Base-by-base conservation (phyloP, 148 eudicot species). In the Cornus controversa region DNA sequence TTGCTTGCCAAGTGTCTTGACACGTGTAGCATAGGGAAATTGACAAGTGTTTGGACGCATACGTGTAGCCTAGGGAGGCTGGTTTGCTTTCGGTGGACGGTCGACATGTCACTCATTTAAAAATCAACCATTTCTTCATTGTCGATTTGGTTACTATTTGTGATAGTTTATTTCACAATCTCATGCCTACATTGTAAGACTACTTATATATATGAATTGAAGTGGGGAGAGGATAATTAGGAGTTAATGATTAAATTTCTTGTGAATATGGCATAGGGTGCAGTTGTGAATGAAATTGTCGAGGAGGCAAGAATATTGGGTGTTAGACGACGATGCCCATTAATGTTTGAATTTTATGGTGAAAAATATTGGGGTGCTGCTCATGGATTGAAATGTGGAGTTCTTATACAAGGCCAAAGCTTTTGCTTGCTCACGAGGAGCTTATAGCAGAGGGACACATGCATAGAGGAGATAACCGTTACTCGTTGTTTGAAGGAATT, bases 401-500 rank as follows among this genome's bases (percentile, higher is more conserved):
- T 90, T 77, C 80, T 72, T 90, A 69, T 86, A 90, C 68, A 78
- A 81, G 67, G 93, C 93, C 31, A 92, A 92, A 77, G 93, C 96
- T 25, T 92, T 92, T 76, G 89, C 86, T 15, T 81, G 84, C 85
- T 57, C 82, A 75, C 57, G 79, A 66, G 78, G 79, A 66, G 78
- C 90, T 90, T 14, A 86, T 92, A 70, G 74, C 92, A 16, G 76
- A 75, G 9, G 90, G 91, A 72, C 73, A 84, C 16, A 89, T 92
- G 91, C 88, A 90, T 70, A 84, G 86, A 63, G 92, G 97, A 53
- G 92, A 90, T 68, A 70, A 75, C 67, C 87, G 88, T 10, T 89
- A 85, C 82, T 92, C 94, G 18, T 70, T 92, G 73, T 89, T 92
- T 82, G 97, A 87, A 90, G 97, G 97, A 34, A 70, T 89, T 60